phyloP scores from a whole-genome alignment of 2,329 filamentous ascomycete species.

The Diaporthe destruens region DNA sequence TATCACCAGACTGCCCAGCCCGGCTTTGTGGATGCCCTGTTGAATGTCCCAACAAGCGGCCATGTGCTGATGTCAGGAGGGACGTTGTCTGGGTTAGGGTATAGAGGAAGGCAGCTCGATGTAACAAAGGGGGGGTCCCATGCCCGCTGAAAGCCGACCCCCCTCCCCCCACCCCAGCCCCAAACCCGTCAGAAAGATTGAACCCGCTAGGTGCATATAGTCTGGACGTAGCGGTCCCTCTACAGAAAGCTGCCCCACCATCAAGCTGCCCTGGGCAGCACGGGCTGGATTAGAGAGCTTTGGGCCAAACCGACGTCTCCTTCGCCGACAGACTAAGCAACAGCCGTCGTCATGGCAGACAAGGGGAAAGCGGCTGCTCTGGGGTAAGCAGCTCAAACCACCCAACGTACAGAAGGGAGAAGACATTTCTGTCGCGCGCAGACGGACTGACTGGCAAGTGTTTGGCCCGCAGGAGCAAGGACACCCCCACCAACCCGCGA shows the following conservation, averaged over 20 bases:
- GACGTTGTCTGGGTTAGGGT: not conserved
- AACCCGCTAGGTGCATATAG: constrained; percentile 28
- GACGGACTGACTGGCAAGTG: constrained; percentile 16
- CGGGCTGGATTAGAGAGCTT: not conserved
- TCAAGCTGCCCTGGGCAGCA: constrained; percentile 17
- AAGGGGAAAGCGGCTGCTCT: constrained; percentile 54
- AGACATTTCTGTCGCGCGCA: not conserved
- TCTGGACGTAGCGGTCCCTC: not conserved
- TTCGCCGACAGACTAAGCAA: constrained; percentile 9
- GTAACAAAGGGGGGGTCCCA: not conserved
- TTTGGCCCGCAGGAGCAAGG: constrained; percentile 54
- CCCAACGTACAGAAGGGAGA: not conserved
- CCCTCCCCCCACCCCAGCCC: too few relatives aligned
- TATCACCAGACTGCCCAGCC: too few relatives aligned
- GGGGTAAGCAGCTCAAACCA: constrained; percentile 48
- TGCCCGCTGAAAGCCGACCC: not conserved
- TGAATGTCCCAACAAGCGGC: too few relatives aligned
- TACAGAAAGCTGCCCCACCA: constrained; percentile 31
- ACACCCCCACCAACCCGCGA: constrained; percentile 78
- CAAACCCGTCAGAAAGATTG: not conserved
- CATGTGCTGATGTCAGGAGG: not conserved
- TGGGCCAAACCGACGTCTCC: not conserved
- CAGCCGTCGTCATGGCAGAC: constrained; percentile 52
- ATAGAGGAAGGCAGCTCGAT: not conserved
- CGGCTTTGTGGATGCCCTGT: too few relatives aligned